These are phyloP conservation scores for Aspergillus neoniger DNA, from an alignment of 2,329 filamentous ascomycete species.

Conservation along the genomic window DNA sequence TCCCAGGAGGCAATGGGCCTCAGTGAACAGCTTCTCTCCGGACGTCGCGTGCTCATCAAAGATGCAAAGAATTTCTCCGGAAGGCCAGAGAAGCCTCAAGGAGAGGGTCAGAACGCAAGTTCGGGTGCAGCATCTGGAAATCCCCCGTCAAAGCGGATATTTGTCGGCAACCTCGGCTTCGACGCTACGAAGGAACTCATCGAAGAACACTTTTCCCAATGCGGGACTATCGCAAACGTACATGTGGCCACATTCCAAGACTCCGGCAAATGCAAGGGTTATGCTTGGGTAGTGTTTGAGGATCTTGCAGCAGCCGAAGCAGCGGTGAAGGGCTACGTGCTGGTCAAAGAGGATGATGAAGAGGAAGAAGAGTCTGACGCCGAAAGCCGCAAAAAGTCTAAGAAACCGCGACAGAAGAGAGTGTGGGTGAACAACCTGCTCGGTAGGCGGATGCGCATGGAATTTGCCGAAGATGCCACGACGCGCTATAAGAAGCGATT, in stretches of 20 bases:
- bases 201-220: slow-evolving; percentile 77
- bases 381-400: slow-evolving; percentile 35
- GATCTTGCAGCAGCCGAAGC: slow-evolving; percentile 72
- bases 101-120: slow-evolving; percentile 34
- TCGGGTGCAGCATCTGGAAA: slow-evolving; percentile 50
- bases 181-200: slow-evolving; percentile 79
- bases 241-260: slow-evolving; percentile 96
- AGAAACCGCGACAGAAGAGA: slow-evolving; percentile 51
- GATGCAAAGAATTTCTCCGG: slow-evolving; percentile 87
- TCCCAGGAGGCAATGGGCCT: slow-evolving; percentile 78
- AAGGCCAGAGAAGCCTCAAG: slow-evolving; percentile 69
- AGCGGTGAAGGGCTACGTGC: slow-evolving; percentile 79
- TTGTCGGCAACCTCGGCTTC: slow-evolving; percentile 87
- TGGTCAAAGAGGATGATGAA: slow-evolving; percentile 56
- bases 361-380: slow-evolving; percentile 50
- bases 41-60: slow-evolving; percentile 88
- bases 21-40: slow-evolving; percentile 77
- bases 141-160: slow-evolving; percentile 75
- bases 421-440: slow-evolving; percentile 86
- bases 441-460: slow-evolving; percentile 79
- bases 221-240: slow-evolving; percentile 77
- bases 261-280: slow-evolving; percentile 96
- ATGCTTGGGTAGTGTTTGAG: slow-evolving; percentile 90
- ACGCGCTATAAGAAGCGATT: slow-evolving; percentile 92
- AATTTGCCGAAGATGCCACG: slow-evolving; percentile 90